These are phyloP conservation scores for Capronia americana DNA, from an alignment of 2,329 filamentous ascomycete genomes.

Conservation along the genomic window DNA sequence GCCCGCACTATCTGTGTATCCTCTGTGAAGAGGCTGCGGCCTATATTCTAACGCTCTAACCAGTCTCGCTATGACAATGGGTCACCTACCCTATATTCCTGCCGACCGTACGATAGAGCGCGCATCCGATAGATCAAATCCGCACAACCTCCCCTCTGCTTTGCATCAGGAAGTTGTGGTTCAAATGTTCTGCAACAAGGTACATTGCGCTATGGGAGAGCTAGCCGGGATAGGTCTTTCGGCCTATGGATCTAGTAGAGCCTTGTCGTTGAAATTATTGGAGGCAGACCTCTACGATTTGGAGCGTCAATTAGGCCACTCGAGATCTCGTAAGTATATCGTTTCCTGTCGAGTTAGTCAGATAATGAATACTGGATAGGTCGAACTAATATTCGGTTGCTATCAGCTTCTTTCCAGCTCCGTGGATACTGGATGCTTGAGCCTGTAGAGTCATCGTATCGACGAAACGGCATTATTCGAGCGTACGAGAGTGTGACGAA, in stretches of 20 bases:
- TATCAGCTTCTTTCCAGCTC: neutral
- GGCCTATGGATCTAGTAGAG: slow-evolving; percentile 1
- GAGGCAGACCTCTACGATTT: slow-evolving; percentile 8
- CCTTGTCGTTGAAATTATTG: slow-evolving; percentile 1
- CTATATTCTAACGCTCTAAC: too few relatives aligned
- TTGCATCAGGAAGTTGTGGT: slow-evolving; percentile 3
- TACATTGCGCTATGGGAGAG: slow-evolving; percentile 15
- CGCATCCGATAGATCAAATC: neutral
- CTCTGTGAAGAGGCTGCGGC: too few relatives aligned
- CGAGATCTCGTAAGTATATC: slow-evolving; percentile 3
- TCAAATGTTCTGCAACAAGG: slow-evolving; percentile 16
- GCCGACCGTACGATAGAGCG: slow-evolving; percentile 13
- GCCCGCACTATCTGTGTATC: too few relatives aligned
- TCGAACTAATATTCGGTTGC: neutral
- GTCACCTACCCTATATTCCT: slow-evolving; percentile 13
- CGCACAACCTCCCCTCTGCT: neutral
- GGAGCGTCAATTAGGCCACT: neutral
- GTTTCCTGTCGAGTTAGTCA: too few relatives aligned
- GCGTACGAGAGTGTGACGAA: neutral
- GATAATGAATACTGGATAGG: neutral
- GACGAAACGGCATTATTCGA: neutral
- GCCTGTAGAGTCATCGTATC: neutral
- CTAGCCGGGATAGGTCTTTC: neutral
- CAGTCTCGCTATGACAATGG: slow-evolving; percentile 8
- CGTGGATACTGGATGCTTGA: neutral